Percentiles rank a stretch among this genome's conserved stretches.
phyloP scores from a whole-genome alignment of 306 rosid species.

The Trifolium repens region DNA sequence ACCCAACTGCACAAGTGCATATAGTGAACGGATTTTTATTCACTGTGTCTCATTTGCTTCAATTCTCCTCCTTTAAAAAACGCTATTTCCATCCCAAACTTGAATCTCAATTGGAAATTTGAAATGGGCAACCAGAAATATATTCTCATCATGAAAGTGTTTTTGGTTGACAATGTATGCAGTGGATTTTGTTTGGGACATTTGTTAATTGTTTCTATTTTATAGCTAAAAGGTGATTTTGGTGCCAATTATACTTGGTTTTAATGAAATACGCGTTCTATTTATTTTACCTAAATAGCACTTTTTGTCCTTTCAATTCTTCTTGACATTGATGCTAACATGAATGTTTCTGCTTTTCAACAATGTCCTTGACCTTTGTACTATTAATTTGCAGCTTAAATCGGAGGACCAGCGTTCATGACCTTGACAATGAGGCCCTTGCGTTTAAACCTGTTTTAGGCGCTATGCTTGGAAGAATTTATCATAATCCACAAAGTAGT shows the following conservation, averaged over 20 bases:
- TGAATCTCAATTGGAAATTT: constrained; percentile 30
- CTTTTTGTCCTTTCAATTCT: constrained; percentile 15
- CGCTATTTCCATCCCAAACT: background rate
- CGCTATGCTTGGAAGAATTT: constrained; percentile 90
- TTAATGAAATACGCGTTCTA: background rate
- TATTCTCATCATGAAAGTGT: constrained; percentile 8
- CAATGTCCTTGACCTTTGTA: constrained; percentile 38
- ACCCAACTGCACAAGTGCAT: constrained; percentile 21
- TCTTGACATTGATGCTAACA: constrained; percentile 24
- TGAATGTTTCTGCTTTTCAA: constrained; percentile 27
- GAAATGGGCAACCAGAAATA: constrained; percentile 19
- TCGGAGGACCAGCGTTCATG: constrained; percentile 58
- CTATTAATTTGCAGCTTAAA: constrained; percentile 62
- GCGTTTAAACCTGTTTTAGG: constrained; percentile 89
- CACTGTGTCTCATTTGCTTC: constrained; percentile 4
- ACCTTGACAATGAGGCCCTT: constrained; percentile 84
- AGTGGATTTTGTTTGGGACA: constrained; percentile 5
- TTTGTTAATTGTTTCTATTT: constrained; percentile 19
- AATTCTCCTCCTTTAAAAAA: background rate
- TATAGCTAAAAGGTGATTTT: background rate
- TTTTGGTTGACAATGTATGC: background rate
- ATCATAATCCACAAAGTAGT: constrained; percentile 87
- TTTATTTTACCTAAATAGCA: background rate
- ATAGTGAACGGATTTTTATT: background rate
- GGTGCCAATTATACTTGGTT: constrained; percentile 7